Evolutionary conservation across 2,329 filamentous ascomycete species (phyloP), one percentile per base, ranked within the genome.

Genomic region (Verticillium longisporum): DNA sequence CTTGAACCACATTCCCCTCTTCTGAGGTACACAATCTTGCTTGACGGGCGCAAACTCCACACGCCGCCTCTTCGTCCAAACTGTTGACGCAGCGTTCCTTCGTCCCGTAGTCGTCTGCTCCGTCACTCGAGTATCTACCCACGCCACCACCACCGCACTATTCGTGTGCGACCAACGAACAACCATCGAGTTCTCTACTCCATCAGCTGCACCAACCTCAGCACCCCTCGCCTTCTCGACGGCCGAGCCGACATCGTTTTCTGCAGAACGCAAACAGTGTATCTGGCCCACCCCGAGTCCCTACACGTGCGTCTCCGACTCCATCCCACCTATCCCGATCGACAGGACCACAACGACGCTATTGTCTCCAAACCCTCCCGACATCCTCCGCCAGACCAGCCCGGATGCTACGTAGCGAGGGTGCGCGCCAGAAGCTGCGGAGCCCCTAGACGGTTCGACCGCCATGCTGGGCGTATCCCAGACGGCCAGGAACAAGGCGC

Each of bases 381-480:
- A 26, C 6, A 26, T n/a, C n/a, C 3, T n/a, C 41, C n/a, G 18
- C n/a, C 21, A 11, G 61, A 59, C 61, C 60, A 36, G 63, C 59
- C 63, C 63, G 63, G 61, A 64, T 64, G 63, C 63, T 57, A 63
- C 55, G 59, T 61, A 41, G 57, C 56, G 57, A 56, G 63, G 60
- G 64, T 62, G 57, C 50, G 57, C 56, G 59, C 60, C 56, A 63
- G 57, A 61, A 61, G 59, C 63, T 62, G 63, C 58, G 63, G 63
- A 61, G 61, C 58, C 60, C 63, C 56, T 65, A 65, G 64, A 61
- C 57, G 64, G 63, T 64, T 60, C 58, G 55, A 50, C 62, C 69
- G 73, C 77, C 73, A 82, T 82, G 77, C 75, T 83, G 74, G 80
- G 79, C 73, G 76, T 79, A 71, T 82, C 81, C 66, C 77, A 78